A percentile compares a stretch with the other conserved stretches of the same genome.
Conservation (phyloP, 1,284 basidiomycete genomes). For the Afroboletus lepidellus region DNA sequence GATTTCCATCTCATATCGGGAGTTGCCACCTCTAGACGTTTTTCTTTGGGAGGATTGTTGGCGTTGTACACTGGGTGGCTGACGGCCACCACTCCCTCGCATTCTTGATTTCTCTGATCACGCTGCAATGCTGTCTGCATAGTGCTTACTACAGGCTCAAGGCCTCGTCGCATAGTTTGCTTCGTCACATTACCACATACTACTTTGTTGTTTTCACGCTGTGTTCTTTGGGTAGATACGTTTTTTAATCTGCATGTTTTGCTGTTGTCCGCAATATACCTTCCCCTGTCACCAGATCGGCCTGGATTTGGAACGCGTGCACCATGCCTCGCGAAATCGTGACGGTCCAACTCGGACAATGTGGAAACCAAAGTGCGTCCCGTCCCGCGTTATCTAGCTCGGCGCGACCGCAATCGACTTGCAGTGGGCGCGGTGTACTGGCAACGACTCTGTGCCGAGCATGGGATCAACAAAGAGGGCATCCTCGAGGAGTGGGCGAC, state of each 20-base stretch:
- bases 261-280: conserved; percentile 1
- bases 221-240: conserved; percentile 20
- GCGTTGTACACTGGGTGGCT: conserved; percentile 27
- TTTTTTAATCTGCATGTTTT: conserved; percentile 21
- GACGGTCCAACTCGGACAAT: conserved; percentile 90
- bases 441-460: conserved; percentile 94
- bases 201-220: conserved; percentile 22
- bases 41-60: conserved; percentile 17
- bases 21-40: conserved; percentile 13
- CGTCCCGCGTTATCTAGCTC: conserved; percentile 11
- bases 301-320: background rate
- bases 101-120: conserved; percentile 14
- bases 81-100: conserved; percentile 27
- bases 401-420: background rate
- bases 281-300: no score
- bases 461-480: conserved; percentile 92
- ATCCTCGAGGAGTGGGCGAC: conserved; percentile 94
- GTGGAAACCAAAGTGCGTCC: conserved; percentile 88
- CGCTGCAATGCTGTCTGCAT: conserved; percentile 21
- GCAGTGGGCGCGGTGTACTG: conserved; percentile 87
- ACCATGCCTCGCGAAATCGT: conserved; percentile 85
- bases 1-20: conserved; percentile 10
- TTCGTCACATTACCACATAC: conserved; percentile 24
- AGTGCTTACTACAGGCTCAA: conserved; percentile 32
- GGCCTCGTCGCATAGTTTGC: conserved; percentile 27